Evolutionary conservation across 176 grass and related monocot genomes (phyloP).

Genomic region (Pontederia crassipes): DNA sequence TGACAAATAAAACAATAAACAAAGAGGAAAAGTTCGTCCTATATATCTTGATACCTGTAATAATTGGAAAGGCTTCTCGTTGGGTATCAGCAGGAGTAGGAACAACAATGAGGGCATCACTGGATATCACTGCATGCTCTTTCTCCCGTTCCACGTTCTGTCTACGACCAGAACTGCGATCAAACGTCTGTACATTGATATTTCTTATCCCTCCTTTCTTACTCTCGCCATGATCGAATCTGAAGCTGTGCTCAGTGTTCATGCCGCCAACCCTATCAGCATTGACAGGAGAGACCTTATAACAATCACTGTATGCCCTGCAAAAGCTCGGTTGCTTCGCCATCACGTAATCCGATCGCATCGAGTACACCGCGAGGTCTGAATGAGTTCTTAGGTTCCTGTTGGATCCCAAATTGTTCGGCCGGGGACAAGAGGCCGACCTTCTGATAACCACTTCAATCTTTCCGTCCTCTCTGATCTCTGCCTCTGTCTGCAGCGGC

Average conservation of each 20-base stretch:
- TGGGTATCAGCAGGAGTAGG: neutral
- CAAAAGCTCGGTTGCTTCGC: constrained; percentile 85
- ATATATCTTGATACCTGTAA: constrained; percentile 35
- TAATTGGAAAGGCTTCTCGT: constrained; percentile 33
- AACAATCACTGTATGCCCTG: constrained; percentile 47
- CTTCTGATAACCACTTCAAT: constrained; percentile 20
- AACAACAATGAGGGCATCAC: constrained; percentile 31
- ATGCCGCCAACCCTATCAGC: constrained; percentile 14
- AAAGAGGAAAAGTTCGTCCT: no score
- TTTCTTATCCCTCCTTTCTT: constrained; percentile 57
- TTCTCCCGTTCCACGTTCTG: constrained; percentile 83
- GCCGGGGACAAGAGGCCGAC: constrained; percentile 26
- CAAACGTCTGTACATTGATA: constrained; percentile 68
- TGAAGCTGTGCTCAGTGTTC: constrained; percentile 21
- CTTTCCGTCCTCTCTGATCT: constrained; percentile 72
- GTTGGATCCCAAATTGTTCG: constrained; percentile 24
- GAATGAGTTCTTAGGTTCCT: constrained; percentile 25
- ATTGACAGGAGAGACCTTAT: constrained; percentile 1
- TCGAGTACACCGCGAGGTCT: constrained; percentile 79
- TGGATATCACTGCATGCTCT: constrained; percentile 70
- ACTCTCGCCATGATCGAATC: constrained; percentile 11
- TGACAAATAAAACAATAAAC: no score
- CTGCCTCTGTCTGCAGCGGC: constrained; percentile 78
- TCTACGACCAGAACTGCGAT: constrained; percentile 67
- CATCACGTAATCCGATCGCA: constrained; percentile 58